Conservation (phyloP, 164 flowering plant species). For the Sextonia rubra region DNA sequence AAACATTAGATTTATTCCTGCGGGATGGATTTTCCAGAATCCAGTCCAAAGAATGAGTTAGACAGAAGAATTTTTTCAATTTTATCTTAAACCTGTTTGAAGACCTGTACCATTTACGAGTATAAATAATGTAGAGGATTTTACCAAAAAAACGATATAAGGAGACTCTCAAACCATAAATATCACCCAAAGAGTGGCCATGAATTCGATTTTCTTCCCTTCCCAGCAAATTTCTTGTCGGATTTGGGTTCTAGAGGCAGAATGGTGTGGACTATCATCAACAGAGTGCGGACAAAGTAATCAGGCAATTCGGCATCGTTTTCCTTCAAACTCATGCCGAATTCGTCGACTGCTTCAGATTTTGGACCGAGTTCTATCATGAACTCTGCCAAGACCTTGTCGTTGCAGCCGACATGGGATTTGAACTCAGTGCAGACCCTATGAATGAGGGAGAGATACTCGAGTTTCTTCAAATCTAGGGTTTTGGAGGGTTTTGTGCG, state of each 20-base stretch:
- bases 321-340: slow-evolving; percentile 63
- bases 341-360: slow-evolving; percentile 57
- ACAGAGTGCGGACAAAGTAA: slow-evolving; percentile 72
- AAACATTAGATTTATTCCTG: too few species aligned
- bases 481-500: slow-evolving; percentile 15
- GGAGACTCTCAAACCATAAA: too few species aligned
- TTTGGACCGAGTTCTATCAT: slow-evolving; percentile 66
- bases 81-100: too few species aligned
- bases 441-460: slow-evolving; percentile 79
- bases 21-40: too few species aligned
- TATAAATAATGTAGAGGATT: too few species aligned
- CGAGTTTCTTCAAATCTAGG: slow-evolving; percentile 52
- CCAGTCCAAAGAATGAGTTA: too few species aligned
- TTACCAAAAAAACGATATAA: too few species aligned
- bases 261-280: slow-evolving; percentile 78
- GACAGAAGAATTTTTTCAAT: too few species aligned
- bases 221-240: slow-evolving; percentile 15
- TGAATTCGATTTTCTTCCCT: slow-evolving; percentile 28
- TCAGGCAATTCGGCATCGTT: slow-evolving; percentile 87
- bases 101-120: too few species aligned
- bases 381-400: slow-evolving; percentile 85
- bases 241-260: slow-evolving; percentile 47
- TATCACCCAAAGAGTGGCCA: too few species aligned
- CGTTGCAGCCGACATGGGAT: slow-evolving; percentile 62
- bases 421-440: slow-evolving; percentile 85